Evolutionary conservation across 2,329 filamentous ascomycete species (phyloP), one percentile per base, ranked within the genome.

Genomic region (Aspergillus sp.): DNA sequence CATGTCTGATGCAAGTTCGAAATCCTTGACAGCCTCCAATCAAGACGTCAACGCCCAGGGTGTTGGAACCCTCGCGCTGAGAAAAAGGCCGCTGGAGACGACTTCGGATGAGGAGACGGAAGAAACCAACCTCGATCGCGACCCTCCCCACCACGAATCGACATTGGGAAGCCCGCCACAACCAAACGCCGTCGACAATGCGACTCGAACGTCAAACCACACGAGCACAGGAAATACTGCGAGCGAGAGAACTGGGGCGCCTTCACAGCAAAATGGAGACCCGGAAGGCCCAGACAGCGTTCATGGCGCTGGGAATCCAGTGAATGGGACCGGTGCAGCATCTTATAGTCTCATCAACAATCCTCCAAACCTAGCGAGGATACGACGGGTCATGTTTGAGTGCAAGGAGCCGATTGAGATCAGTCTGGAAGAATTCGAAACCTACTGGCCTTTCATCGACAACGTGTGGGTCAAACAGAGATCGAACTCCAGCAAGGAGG

Each of bases 391-490:
- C 20, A 60, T 78, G 43, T 78, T 77, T 54, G 74, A 76, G 46
- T 68, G 76, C 59, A 73, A 70, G 44, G 74, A 77, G 36, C 70
- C 74, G 5, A 72, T 78, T 47, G 75, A 78, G 61, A 72, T 78
- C 43, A 73, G 70, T 16, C 58, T 73, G 34, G 69, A 72, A 20
- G 76, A 78, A 48, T 78, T 76, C 53, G 73, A 77, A 52, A 71
- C 66, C 14, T 78, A 76, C 57, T 78, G 75, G 70, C 76, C 76
- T 5, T 78, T 76, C 47, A 73, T 78, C 46, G 76, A 78, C 58
- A 78, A 78, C 57, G 72, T 78, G n/a, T 78, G 76, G 76, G 74
- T 77, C 10, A 76, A 76, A 49, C 73, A 77, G 56, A 70, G 75
- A 53, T 69, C 67, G 14, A 71, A 73, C 53, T 63, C 71, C 6